A percentile compares a stretch with the other conserved stretches of the same genome.
Evolutionary conservation across 805 yeast species (phyloP).

Genomic region (Yamadazyma sp.): DNA sequence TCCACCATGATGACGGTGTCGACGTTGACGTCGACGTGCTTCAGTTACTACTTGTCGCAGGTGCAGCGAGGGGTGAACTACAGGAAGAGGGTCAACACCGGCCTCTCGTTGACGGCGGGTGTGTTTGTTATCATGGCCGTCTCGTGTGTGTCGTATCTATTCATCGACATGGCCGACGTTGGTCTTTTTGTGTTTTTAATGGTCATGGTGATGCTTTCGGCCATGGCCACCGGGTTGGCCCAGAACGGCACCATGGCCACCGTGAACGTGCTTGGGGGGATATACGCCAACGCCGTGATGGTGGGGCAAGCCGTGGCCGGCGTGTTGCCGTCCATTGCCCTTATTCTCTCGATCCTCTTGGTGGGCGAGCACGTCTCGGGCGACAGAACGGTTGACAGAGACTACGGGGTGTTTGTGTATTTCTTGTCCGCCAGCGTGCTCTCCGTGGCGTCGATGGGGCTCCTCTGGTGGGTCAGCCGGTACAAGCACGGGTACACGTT

Average conservation of each 20-base stretch:
- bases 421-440: conserved; percentile 53
- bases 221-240: conserved; percentile 76
- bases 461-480: conserved; percentile 36
- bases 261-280: conserved; percentile 71
- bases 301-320: conserved; percentile 96
- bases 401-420: conserved; percentile 45
- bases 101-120: conserved; percentile 55
- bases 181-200: conserved; percentile 55
- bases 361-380: conserved; percentile 37
- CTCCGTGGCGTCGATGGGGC: conserved; percentile 40
- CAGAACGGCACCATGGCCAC: conserved; percentile 92
- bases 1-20: conserved; percentile 88
- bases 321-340: conserved; percentile 78
- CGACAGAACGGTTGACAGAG: conserved; percentile 26
- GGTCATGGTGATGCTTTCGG: conserved; percentile 60
- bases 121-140: conserved; percentile 60
- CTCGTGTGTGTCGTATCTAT: conserved; percentile 41
- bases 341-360: conserved; percentile 52
- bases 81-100: conserved; percentile 54
- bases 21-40: conserved; percentile 62
- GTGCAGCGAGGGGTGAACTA: conserved; percentile 63
- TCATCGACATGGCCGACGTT: conserved; percentile 35
- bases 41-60: conserved; percentile 62
- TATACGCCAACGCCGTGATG: conserved; percentile 85
- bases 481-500: conserved; percentile 23